Base-by-base conservation (phyloP, 352 stramenopile species). In the Globisporangium nodosum region DNA sequence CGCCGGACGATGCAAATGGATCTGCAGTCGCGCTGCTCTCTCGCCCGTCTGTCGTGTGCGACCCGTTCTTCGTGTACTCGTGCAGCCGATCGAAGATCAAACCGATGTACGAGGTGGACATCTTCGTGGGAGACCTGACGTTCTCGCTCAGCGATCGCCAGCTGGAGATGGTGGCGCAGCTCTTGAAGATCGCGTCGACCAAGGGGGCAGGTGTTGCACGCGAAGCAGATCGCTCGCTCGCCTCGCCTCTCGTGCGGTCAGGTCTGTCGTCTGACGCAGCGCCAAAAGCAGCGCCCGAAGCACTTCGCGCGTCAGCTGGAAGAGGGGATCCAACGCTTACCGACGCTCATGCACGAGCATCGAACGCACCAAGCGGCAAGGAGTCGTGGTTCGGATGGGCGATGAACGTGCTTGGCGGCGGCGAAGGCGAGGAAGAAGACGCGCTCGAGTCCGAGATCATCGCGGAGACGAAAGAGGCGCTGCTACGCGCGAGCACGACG, bases 141-240 rank as follows among this genome's bases (percentile, higher is more conserved):
- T 91, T 95, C 37, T 93, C 85, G 3, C 54, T 93, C 31, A 95
- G 85, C 54, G 77, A 95, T 65, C 70, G 85, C 39, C 85, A 95
- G 59, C 64, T 95, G 49, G 52, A 79, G 11, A 94, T 94, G 85
- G 64, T 94, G n/a, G 69, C 79, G 9, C 68, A 92, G 56, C 66
- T 94, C 21, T 63, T 87, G 39, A 63, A 64, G 46, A 81, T 68
- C 45, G 69, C 73, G 33, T 77, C 59, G 5, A 48, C 51, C 33
- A 79, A 72, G 45, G 66, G 66, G 16, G 40, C 40, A 16, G 13
- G 33, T 12, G 33, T 1, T 8, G 7, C 33, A 39, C 6, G 7
- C 9, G 58, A 69, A 21, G 51, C 68, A 56, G 37, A 55, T 9
- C 49, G 66, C 27, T 50, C 56, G 12, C 2, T 9, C 33, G 21